Conservation (phyloP, 257 asterid species). For the Osmanthus fragrans region DNA sequence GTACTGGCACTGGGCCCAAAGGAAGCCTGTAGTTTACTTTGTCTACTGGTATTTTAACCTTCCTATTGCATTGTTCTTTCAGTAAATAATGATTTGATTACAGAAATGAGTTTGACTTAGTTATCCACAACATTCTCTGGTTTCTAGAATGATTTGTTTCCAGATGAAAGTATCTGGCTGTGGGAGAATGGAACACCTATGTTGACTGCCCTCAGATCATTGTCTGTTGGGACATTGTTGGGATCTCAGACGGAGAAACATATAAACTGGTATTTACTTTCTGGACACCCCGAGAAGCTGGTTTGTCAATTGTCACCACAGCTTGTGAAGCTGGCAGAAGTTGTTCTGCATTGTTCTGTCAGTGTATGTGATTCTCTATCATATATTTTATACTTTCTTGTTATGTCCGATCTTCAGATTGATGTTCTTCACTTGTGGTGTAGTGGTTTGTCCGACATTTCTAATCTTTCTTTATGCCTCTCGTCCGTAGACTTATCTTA, state of each 20-base stretch:
- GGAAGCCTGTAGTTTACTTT: conserved; percentile 86
- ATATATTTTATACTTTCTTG: not conserved
- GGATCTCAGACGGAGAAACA: conserved; percentile 77
- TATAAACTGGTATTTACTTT: conserved; percentile 75
- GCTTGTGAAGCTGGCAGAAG: conserved; percentile 53
- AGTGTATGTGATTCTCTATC: conserved; percentile 55
- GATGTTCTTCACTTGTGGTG: not conserved
- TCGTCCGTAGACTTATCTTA: not conserved
- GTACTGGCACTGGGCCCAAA: conserved; percentile 90
- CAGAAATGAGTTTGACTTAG: conserved; percentile 27
- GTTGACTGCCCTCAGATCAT: conserved; percentile 61
- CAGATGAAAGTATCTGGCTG: conserved; percentile 73
- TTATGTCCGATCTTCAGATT: not conserved
- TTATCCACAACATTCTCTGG: conserved; percentile 28
- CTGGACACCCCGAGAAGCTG: conserved; percentile 73
- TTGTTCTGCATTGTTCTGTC: conserved; percentile 61
- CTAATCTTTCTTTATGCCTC: not conserved
- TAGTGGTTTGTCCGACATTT: conserved; percentile 40
- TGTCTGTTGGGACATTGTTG: conserved; percentile 70
- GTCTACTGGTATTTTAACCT: conserved; percentile 67
- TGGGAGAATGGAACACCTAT: conserved; percentile 93
- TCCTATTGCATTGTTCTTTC: conserved; percentile 23
- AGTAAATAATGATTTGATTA: conserved; percentile 15
- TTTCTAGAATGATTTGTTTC: conserved; percentile 80
- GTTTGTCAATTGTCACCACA: conserved; percentile 60